Base-by-base conservation (phyloP, 2,329 filamentous ascomycete genomes). In the Chaetomiaceae sp. region DNA sequence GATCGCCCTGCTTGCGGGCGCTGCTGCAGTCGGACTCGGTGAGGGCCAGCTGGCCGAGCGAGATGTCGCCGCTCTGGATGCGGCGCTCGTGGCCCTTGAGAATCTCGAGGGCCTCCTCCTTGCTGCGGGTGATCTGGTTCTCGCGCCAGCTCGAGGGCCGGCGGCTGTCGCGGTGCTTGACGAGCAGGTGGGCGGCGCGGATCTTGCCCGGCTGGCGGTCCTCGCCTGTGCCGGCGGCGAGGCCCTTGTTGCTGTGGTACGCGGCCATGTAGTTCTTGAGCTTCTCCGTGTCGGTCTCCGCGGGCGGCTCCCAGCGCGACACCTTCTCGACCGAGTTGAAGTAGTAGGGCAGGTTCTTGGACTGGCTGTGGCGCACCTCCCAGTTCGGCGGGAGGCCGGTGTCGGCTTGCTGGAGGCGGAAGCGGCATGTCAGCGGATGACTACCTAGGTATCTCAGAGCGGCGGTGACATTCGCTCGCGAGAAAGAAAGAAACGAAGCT, bases 271-370 rank as follows among this genome's bases (percentile, higher is more conserved):
- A 96, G 56, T 82, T 70, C 78, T 96, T 97, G 58, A 99, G 82
- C 72, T 87, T 89, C 62, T 96, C 90, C 51, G 87, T 87, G 72
- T 99, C 89, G 61, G 91, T 93, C 58, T 85, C 88, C 39, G 81
- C 69, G 8, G 93, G 93, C 3, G 93, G 92, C 67, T 97, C 93
- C 93, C 93, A 99, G 72, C 89, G 83, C 57, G 93, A 97, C 67
- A 89, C 83, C 69, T 91, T 92, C 57, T 89, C 88, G 60, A 73
- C 74, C 40, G 86, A 76, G 72, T 96, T 95, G 85, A 96, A 97
- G 77, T 97, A 99, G 78, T 99, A 99, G 33, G 93, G 93, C 31
- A 97, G 86, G 73, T 95, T 95, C 77, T 96, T 97, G 71, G 89
- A 95, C 76, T 96, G 95, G 70, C 89, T 96, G 74, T 95, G 89